Evolutionary conservation across 345 rosid genomes (phyloP), one percentile per base, ranked within the genome.

Genomic region (Acer saccharum): DNA sequence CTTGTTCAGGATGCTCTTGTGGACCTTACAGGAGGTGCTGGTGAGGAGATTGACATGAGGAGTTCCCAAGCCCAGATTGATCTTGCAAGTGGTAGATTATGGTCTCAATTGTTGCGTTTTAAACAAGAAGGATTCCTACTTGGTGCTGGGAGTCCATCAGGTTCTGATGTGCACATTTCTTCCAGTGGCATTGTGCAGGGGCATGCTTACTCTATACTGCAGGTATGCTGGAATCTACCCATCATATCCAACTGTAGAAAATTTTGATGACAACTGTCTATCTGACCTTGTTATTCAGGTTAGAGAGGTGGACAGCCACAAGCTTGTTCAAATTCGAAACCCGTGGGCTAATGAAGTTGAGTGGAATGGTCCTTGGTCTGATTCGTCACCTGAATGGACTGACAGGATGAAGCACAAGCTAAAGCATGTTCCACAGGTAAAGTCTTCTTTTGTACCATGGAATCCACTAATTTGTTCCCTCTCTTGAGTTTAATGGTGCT

Each of bases 331-430:
- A 80, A 88, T 97, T 79, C 94, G 98, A 76, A 97, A 97, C 77
- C 98, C 99, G 17, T 97, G 99, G 98, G 99, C 99, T 78, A 97
- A 88, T 87, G 99, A 97, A 83, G 99, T 97, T 64, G 99, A 97
- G 81, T 97, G 99, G 99, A 97, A 93, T 85, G 99, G 99, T 72
- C 98, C 96, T 46, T 97, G 99, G 99, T 93, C 98, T 43, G 99
- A 97, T 78, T 88, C 98, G 21, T 94, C 99, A 25, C 86, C 91
- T 48, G 98, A 94, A 71, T 97, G 99, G 99, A 97, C 90, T 64
- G 98, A 97, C 76, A 90, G 99, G 84, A 97, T 90, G 92, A 93
- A 89, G 85, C 96, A 97, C 90, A 97, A 97, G 86, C 89, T 97
- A 84, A 97, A 90, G 83, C 93, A 91, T 84, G 86, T 90, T 75